phyloP scores from a whole-genome alignment of 2,329 filamentous ascomycete species.

The Aspergillus jensenii region DNA sequence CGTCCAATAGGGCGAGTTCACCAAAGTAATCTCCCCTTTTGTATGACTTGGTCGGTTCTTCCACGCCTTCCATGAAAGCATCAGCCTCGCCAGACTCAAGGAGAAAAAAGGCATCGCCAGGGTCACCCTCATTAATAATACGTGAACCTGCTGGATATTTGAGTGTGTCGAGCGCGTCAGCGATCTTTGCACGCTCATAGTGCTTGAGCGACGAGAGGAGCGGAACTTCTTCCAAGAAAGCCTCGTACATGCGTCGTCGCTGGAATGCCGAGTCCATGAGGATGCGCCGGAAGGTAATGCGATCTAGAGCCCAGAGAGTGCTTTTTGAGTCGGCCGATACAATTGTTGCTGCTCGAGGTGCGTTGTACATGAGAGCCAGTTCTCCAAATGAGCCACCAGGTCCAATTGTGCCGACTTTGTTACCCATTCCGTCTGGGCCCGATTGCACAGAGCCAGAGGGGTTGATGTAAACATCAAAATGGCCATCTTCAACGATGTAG shows the following conservation, averaged over 20 bases:
- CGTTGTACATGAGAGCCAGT: conserved; percentile 97
- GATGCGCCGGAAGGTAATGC: conserved; percentile 94
- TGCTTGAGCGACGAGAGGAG: conserved; percentile 78
- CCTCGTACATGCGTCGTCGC: conserved; percentile 93
- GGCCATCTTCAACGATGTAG: conserved; percentile 90
- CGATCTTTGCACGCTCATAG: conserved; percentile 96
- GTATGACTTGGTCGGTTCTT: conserved; percentile 74
- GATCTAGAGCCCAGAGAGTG: conserved; percentile 91
- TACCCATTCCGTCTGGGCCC: conserved; percentile 78
- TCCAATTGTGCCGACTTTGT: conserved; percentile 76
- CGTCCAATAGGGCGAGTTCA: conserved; percentile 88
- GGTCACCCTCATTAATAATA: conserved; percentile 90
- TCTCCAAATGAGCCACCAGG: conserved; percentile 94
- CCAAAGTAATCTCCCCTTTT: conserved; percentile 95
- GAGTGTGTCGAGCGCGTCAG: conserved; percentile 88
- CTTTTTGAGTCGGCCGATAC: conserved; percentile 75
- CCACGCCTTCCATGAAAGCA: conserved; percentile 74
- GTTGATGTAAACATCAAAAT: conserved; percentile 91
- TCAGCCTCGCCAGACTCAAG: conserved; percentile 84
- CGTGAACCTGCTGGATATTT: conserved; percentile 77
- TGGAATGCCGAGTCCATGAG: conserved; percentile 98
- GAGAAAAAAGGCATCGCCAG: conserved; percentile 87
- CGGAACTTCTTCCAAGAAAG: conserved; percentile 90
- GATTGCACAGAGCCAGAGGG: conserved; percentile 72
- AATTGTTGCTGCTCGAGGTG: conserved; percentile 91